Evolutionary conservation across 345 rosid genomes (phyloP).

Genomic region (Ceriops tagal): DNA sequence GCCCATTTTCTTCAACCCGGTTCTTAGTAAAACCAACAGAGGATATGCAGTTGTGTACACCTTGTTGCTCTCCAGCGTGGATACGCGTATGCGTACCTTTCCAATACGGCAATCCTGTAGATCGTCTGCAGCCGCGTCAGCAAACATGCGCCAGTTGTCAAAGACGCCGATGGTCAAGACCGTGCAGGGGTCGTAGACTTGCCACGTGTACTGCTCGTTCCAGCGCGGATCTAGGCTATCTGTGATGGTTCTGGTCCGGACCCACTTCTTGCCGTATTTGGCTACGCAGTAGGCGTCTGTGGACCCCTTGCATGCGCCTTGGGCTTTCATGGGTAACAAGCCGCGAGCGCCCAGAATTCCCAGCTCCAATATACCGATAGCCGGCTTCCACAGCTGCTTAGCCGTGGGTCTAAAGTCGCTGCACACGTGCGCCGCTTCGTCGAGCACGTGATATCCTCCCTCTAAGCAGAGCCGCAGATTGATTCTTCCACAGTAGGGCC

Average conservation of each 20-base stretch:
- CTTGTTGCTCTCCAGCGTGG: slow-evolving; percentile 86
- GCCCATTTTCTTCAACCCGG: slow-evolving; percentile 94
- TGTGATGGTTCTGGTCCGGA: slow-evolving; percentile 74
- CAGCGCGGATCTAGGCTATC: slow-evolving; percentile 97
- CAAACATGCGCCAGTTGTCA: slow-evolving; percentile 91
- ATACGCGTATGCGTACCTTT: slow-evolving; percentile 78
- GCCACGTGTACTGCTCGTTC: slow-evolving; percentile 99
- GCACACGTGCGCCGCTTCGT: slow-evolving; percentile 97
- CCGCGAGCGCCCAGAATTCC: slow-evolving; percentile 94
- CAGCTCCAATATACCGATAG: slow-evolving; percentile 78
- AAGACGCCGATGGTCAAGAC: slow-evolving; percentile 80
- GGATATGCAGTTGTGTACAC: slow-evolving; percentile 87
- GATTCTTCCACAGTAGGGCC: slow-evolving; percentile 63
- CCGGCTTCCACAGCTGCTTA: slow-evolving; percentile 96
- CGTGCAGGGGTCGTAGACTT: slow-evolving; percentile 93
- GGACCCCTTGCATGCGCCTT: slow-evolving; percentile 67
- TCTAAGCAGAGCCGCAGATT: slow-evolving; percentile 76
- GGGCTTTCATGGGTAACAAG: slow-evolving; percentile 81
- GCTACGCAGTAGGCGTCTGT: slow-evolving; percentile 95
- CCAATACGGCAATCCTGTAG: slow-evolving; percentile 68
- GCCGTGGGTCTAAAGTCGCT: slow-evolving; percentile 96
- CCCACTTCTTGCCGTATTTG: slow-evolving; percentile 98
- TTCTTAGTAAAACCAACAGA: slow-evolving; percentile 48
- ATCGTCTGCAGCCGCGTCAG: slow-evolving; percentile 41
- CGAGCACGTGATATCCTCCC: slow-evolving; percentile 98